These are phyloP conservation scores for Naumovozyma dairenensis DNA, from an alignment of 805 yeast genomes.

Conservation along the genomic window DNA sequence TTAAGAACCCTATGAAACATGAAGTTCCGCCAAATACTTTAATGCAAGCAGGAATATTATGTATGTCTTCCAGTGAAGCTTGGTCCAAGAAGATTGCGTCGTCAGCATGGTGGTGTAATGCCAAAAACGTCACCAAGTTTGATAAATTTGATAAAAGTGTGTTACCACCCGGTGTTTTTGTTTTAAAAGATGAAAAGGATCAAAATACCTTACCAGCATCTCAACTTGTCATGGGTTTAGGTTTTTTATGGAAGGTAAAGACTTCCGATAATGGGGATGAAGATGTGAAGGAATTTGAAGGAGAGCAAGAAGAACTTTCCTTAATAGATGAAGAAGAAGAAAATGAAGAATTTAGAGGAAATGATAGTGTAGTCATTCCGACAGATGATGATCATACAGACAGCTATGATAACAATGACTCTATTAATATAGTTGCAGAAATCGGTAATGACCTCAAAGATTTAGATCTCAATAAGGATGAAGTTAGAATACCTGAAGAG, in stretches of 20 bases:
- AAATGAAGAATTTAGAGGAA: no score
- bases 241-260: slow-evolving; percentile 63
- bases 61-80: slow-evolving; percentile 74
- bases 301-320: slow-evolving; percentile 1
- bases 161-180: slow-evolving; percentile 53
- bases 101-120: slow-evolving; percentile 79
- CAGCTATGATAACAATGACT: background rate
- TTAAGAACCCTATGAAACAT: slow-evolving; percentile 67
- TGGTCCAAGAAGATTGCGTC: slow-evolving; percentile 82
- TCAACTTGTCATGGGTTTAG: slow-evolving; percentile 87
- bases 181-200: slow-evolving; percentile 40
- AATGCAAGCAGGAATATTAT: slow-evolving; percentile 79
- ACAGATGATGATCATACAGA: background rate
- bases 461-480: background rate
- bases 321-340: slow-evolving; percentile 6
- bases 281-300: slow-evolving; percentile 3
- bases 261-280: slow-evolving; percentile 23
- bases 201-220: slow-evolving; percentile 62
- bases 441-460: background rate
- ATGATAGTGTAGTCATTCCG: background rate
- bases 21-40: slow-evolving; percentile 81
- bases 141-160: slow-evolving; percentile 44
- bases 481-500: background rate
- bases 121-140: slow-evolving; percentile 56
- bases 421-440: background rate